phyloP scores from a whole-genome alignment of 129 eudicot species.

The Chrysanthemum lavandulifolium region DNA sequence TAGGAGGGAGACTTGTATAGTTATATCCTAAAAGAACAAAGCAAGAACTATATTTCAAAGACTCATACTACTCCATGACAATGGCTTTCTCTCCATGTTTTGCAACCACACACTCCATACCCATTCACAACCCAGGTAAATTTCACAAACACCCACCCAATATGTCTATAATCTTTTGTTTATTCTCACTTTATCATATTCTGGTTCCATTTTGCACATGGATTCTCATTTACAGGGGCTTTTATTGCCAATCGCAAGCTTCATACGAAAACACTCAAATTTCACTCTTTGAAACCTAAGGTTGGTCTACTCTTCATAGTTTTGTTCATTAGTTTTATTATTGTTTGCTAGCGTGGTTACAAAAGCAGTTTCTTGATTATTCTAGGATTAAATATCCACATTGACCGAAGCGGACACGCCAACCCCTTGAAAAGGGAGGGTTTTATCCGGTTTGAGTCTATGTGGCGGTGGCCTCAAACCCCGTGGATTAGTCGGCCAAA shows the following conservation, averaged over 20 bases:
- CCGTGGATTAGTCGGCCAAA: too few relatives aligned
- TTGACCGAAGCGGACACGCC: too few relatives aligned
- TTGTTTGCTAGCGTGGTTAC: too few relatives aligned
- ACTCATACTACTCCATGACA: background rate
- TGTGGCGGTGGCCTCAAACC: too few relatives aligned
- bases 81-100: slow-evolving; percentile 38
- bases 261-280: slow-evolving; percentile 30
- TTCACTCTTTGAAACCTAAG: slow-evolving; percentile 13
- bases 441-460: too few relatives aligned
- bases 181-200: slow-evolving; percentile 6
- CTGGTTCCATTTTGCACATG: background rate
- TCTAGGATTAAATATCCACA: too few relatives aligned
- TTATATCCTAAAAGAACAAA: background rate
- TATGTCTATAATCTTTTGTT: slow-evolving; percentile 1
- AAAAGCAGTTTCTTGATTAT: too few relatives aligned
- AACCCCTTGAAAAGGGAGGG: too few relatives aligned
- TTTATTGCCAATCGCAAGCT: slow-evolving; percentile 27
- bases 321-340: too few relatives aligned
- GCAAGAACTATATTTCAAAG: background rate
- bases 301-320: background rate
- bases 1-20: too few relatives aligned
- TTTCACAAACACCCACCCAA: slow-evolving; percentile 5
- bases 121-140: slow-evolving; percentile 37
- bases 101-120: slow-evolving; percentile 21
- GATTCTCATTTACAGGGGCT: slow-evolving; percentile 25